Conservation (phyloP, 148 eudicot genomes). For the Vaccinium vitisidaea region DNA sequence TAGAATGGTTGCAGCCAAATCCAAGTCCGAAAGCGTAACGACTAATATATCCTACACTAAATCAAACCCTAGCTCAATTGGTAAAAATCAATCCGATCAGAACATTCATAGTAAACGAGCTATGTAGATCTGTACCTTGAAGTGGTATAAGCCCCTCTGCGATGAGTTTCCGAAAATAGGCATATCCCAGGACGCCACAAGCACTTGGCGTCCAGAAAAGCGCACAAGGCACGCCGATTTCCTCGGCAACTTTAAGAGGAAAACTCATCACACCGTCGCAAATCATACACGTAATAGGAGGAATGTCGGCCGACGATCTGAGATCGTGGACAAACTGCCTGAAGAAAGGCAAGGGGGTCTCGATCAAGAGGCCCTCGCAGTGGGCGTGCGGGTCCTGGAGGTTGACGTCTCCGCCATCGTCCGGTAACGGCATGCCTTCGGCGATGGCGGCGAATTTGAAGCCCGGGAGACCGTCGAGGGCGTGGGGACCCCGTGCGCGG, state of each 20-base stretch:
- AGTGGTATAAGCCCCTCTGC: conserved; percentile 32
- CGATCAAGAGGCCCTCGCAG: conserved; percentile 8
- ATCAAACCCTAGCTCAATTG: no score
- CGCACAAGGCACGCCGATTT: conserved; percentile 27
- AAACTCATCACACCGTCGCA: conserved; percentile 34
- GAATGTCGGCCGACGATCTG: not conserved
- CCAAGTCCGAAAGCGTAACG: no score
- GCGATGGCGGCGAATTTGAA: not conserved
- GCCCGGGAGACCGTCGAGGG: not conserved
- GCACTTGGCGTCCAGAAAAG: conserved; percentile 33
- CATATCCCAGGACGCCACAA: conserved; percentile 33
- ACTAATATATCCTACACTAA: no score
- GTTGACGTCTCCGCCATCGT: not conserved
- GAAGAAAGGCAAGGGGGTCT: conserved; percentile 23
- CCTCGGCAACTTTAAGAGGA: conserved; percentile 33
- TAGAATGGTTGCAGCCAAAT: no score
- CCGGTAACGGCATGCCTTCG: not conserved
- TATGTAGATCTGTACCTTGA: conserved; percentile 15
- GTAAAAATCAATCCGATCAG: no score
- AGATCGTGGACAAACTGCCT: conserved; percentile 32
- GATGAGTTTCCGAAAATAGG: conserved; percentile 20
- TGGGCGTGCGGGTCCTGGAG: not conserved
- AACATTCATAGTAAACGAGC: no score
- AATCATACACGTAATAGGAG: conserved; percentile 35
- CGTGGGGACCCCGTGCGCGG: not conserved